phyloP scores from a whole-genome alignment of 176 grass and related monocot genomes.

The Typha latifolia region DNA sequence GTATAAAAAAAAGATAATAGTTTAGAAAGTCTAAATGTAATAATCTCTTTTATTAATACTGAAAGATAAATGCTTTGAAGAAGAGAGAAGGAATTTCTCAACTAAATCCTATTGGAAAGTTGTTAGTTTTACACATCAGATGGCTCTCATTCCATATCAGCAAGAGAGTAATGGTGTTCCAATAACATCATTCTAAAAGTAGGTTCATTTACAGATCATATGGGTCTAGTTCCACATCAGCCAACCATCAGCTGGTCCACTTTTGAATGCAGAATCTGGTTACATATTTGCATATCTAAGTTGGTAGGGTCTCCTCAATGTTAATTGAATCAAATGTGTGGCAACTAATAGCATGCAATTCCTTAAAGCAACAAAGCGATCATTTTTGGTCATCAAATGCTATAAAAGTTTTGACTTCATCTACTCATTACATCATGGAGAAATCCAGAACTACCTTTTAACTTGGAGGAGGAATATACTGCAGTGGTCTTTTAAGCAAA shows the following conservation, averaged over 20 bases:
- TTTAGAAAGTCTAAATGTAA: too few relatives aligned
- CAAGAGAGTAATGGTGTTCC: too few relatives aligned
- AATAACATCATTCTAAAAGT: too few relatives aligned
- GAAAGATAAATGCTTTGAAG: too few relatives aligned
- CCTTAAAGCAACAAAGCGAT: not conserved
- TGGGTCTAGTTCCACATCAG: not conserved
- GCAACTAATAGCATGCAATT: not conserved
- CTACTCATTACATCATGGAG: not conserved
- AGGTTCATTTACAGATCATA: too few relatives aligned
- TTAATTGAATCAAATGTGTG: not conserved
- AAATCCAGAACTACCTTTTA: not conserved
- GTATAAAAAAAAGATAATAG: too few relatives aligned
- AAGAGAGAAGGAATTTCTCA: not conserved
- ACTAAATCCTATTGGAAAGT: not conserved
- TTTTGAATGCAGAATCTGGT: not conserved
- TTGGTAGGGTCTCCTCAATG: too few relatives aligned
- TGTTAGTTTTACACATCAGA: not conserved
- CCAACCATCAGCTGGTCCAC: not conserved
- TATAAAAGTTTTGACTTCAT: not conserved
- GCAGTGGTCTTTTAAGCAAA: not conserved
- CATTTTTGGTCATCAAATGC: not conserved
- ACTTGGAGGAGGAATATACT: not conserved
- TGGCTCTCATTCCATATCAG: not conserved
- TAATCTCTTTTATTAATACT: too few relatives aligned
- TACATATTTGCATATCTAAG: too few relatives aligned